Percentiles rank a stretch among this genome's conserved stretches.
Conservation (phyloP, 352 stramenopile species). For the Pythium phragmiticola region DNA sequence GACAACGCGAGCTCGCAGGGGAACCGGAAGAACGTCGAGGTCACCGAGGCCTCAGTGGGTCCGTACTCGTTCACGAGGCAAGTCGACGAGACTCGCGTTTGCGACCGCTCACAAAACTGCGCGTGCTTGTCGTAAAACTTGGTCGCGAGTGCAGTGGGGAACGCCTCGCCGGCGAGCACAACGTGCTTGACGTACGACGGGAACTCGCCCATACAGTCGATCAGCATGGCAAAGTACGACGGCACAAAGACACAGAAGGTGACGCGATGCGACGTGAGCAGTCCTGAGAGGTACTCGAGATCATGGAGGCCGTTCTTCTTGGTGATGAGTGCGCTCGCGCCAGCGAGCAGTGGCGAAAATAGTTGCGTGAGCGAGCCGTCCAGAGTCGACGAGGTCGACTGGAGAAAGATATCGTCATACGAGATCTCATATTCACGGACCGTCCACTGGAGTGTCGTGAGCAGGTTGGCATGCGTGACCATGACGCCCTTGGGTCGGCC, state of each 20-base stretch:
- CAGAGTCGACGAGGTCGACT: slow-evolving; percentile 60
- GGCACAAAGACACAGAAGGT: slow-evolving; percentile 59
- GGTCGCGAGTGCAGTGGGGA: slow-evolving; percentile 43
- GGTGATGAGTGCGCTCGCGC: slow-evolving; percentile 42
- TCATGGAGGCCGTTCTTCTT: slow-evolving; percentile 49
- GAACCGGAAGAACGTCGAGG: slow-evolving; percentile 40
- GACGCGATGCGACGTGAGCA: slow-evolving; percentile 30
- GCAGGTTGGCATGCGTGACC: slow-evolving; percentile 53
- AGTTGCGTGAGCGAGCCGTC: slow-evolving; percentile 62
- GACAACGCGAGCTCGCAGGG: slow-evolving; percentile 30
- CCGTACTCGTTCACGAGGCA: slow-evolving; percentile 58
- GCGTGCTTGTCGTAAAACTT: slow-evolving; percentile 44
- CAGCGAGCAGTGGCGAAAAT: slow-evolving; percentile 46
- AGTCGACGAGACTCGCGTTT: slow-evolving; percentile 10
- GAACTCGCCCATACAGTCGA: slow-evolving; percentile 44
- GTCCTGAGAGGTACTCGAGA: slow-evolving; percentile 33
- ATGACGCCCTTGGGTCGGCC: slow-evolving; percentile 71
- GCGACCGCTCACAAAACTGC: background rate
- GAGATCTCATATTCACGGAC: slow-evolving; percentile 53
- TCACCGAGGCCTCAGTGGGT: slow-evolving; percentile 52
- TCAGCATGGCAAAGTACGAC: slow-evolving; percentile 54
- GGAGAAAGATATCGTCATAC: slow-evolving; percentile 54
- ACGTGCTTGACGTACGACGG: slow-evolving; percentile 37
- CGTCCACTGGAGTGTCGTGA: slow-evolving; percentile 58
- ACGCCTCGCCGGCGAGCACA: slow-evolving; percentile 43